Percentiles rank a stretch among this genome's conserved stretches.
Evolutionary conservation across 1,284 basidiomycete species (phyloP).

Genomic region (Coniferiporia weirii): DNA sequence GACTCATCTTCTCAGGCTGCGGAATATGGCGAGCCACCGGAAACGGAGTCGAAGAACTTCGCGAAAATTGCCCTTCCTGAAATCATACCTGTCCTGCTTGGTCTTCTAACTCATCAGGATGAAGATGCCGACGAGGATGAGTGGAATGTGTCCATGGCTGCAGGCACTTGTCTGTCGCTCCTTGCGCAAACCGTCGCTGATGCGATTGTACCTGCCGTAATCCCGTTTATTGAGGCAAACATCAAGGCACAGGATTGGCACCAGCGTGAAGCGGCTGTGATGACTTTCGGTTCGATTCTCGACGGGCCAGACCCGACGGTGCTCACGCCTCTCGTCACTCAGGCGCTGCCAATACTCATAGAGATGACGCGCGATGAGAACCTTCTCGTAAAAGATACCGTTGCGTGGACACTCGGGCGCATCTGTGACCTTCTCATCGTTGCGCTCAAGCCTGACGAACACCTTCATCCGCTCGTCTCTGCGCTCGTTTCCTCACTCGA

Average conservation of each 20-base stretch:
- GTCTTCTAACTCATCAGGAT: constrained; percentile 87
- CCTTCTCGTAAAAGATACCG: constrained; percentile 91
- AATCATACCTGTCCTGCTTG: constrained; percentile 88
- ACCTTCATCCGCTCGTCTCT: constrained; percentile 80
- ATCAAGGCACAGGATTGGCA: constrained; percentile 94
- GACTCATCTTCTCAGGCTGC: constrained; percentile 52
- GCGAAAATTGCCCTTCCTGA: constrained; percentile 93
- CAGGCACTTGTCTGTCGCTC: constrained; percentile 87
- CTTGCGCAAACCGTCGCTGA: constrained; percentile 91
- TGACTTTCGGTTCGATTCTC: constrained; percentile 97
- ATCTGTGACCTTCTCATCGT: constrained; percentile 90
- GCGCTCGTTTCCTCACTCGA: constrained; percentile 81
- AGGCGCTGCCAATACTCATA: constrained; percentile 92
- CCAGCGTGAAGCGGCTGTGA: constrained; percentile 92
- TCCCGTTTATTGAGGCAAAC: constrained; percentile 97
- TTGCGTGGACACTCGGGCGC: constrained; percentile 95
- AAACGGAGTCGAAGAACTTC: constrained; percentile 85
- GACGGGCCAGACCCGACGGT: constrained; percentile 89
- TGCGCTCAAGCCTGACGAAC: constrained; percentile 86
- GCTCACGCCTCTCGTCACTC: constrained; percentile 87
- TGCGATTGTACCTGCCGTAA: constrained; percentile 85
- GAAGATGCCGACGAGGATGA: constrained; percentile 98
- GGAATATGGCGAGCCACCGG: constrained; percentile 88
- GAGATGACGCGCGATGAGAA: constrained; percentile 92
- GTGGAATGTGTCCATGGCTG: constrained; percentile 98